Evolutionary conservation across 495 filamentous ascomycete species (phyloP).

Genomic region (Aspergillus taichungensis): DNA sequence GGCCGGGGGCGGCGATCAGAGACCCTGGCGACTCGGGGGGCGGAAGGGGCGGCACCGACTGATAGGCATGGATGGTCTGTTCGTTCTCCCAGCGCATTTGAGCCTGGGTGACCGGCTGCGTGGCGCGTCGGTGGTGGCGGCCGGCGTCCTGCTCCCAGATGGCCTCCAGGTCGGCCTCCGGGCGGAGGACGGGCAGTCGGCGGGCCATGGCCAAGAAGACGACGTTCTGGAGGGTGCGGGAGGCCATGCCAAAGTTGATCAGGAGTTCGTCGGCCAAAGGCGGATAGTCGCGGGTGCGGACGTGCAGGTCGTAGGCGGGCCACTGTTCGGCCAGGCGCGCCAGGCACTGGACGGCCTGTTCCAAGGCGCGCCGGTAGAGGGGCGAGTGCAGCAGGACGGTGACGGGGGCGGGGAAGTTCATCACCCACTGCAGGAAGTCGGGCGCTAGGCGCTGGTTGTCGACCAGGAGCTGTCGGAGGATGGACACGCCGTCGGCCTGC

Average conservation of each 20-base stretch:
- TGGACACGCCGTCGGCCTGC: constrained; percentile 18
- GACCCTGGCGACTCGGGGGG: background rate
- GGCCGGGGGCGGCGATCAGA: background rate
- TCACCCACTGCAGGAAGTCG: constrained; percentile 42
- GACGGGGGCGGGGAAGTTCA: constrained; percentile 40
- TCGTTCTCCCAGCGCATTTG: constrained; percentile 10
- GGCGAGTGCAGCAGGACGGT: constrained; percentile 12
- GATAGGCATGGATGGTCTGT: constrained; percentile 7
- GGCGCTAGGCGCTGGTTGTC: constrained; percentile 24
- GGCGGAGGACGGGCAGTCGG: constrained; percentile 11
- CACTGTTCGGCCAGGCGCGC: constrained; percentile 24
- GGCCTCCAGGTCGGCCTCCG: constrained; percentile 7
- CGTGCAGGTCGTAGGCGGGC: constrained; percentile 13
- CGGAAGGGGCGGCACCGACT: background rate
- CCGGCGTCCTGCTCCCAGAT: constrained; percentile 13
- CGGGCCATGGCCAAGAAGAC: constrained; percentile 48
- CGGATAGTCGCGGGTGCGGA: constrained; percentile 41
- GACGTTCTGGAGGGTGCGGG: constrained; percentile 47
- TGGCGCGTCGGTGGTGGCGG: constrained; percentile 10
- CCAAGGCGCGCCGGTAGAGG: constrained; percentile 17
- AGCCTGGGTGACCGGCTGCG: background rate
- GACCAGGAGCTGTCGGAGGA: constrained; percentile 25
- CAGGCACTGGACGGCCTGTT: constrained; percentile 26
- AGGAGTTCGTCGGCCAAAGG: constrained; percentile 53
- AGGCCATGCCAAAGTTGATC: constrained; percentile 38